Evolutionary conservation across 2,329 filamentous ascomycete genomes (phyloP).

Genomic region (Stagonosporopsis chrysanthemi): DNA sequence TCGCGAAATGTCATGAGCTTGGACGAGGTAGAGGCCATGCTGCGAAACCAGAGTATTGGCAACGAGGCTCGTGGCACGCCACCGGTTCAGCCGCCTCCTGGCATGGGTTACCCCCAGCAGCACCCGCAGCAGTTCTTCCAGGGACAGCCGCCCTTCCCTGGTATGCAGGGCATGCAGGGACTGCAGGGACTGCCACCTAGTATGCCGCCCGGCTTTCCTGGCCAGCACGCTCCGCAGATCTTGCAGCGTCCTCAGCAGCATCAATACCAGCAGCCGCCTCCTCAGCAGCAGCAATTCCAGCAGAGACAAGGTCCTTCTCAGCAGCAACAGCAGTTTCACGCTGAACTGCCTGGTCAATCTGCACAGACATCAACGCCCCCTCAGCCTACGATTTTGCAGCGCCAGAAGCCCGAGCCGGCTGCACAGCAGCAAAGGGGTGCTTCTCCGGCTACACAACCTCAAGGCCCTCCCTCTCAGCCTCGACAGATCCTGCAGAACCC

Average conservation of each 20-base stretch:
- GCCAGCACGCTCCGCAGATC: conserved; percentile 58
- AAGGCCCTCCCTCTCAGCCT: conserved; percentile 58
- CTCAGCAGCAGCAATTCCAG: conserved; percentile 39
- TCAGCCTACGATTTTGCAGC: conserved; percentile 48
- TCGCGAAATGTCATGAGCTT: conserved; percentile 87
- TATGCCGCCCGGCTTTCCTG: conserved; percentile 44
- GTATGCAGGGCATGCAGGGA: conserved; percentile 43
- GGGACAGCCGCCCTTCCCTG: conserved; percentile 39
- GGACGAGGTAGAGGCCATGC: conserved; percentile 94
- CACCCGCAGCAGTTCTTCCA: conserved; percentile 38
- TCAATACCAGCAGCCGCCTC: conserved; percentile 47
- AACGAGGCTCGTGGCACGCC: conserved; percentile 29
- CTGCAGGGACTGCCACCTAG: conserved; percentile 16
- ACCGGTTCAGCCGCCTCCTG: conserved; percentile 35
- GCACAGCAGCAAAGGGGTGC: conserved; percentile 38
- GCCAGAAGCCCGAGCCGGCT: conserved; percentile 38
- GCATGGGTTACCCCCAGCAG: conserved; percentile 31
- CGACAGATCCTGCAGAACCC: conserved; percentile 83
- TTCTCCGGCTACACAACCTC: conserved; percentile 47
- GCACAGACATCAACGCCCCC: conserved; percentile 37
- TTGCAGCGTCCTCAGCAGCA: conserved; percentile 57
- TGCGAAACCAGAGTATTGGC: conserved; percentile 72
- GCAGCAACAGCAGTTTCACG: conserved; percentile 54
- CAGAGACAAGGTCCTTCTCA: conserved; percentile 39
- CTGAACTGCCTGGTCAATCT: conserved; percentile 53